Conservation (phyloP, 2,329 filamentous ascomycete species). For the Periconia sp. region DNA sequence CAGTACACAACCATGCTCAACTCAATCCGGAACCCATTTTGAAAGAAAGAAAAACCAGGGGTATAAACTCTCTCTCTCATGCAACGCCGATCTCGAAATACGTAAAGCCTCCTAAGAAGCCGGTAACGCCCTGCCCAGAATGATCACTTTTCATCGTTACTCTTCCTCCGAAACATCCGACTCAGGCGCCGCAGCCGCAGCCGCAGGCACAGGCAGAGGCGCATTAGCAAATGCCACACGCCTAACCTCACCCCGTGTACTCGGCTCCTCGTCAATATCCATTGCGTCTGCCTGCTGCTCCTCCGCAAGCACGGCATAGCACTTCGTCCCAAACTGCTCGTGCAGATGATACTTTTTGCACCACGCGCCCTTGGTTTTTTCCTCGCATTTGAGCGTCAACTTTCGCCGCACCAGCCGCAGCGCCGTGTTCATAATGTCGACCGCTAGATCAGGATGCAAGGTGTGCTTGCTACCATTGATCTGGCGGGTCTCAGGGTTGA, state of each 20-base stretch:
- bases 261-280: not conserved
- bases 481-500: not conserved
- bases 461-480: not conserved
- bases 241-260: not conserved
- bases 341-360: constrained; percentile 38
- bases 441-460: constrained; percentile 20
- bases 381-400: constrained; percentile 36
- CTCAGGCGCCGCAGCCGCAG: no score
- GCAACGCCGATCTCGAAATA: no score
- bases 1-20: no score
- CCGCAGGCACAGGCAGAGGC: no score
- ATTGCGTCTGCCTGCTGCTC: not conserved
- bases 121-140: no score
- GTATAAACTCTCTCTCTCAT: no score
- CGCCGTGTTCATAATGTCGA: constrained; percentile 27
- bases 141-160: no score
- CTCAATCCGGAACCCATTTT: no score
- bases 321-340: constrained; percentile 15
- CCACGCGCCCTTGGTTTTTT: constrained; percentile 28
- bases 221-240: not conserved
- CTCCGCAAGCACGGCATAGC: constrained; percentile 23
- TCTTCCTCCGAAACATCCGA: not conserved
- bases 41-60: no score
- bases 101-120: no score
- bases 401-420: constrained; percentile 24